These are phyloP conservation scores for Acacia confusa DNA, from an alignment of 306 rosid genomes.

Conservation along the genomic window DNA sequence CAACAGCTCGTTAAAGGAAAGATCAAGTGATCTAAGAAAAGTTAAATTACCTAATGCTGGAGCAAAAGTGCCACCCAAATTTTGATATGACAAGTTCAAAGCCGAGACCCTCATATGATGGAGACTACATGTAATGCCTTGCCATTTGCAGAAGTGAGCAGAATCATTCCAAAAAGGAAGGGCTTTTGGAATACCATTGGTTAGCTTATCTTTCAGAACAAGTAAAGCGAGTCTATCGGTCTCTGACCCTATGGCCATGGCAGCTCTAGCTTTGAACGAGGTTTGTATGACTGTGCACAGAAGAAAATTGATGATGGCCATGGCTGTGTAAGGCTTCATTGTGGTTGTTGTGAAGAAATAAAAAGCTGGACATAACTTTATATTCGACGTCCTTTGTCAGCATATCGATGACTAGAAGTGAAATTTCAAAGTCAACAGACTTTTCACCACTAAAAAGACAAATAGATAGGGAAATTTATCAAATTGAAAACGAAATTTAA, in stretches of 20 bases:
- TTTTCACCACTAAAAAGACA: too few relatives aligned
- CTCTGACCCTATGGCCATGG: background rate
- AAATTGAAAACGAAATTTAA: too few relatives aligned
- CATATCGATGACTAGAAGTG: background rate
- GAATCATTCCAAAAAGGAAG: conserved; percentile 37
- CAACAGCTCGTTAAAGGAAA: background rate
- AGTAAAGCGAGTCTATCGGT: conserved; percentile 12
- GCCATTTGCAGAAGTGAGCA: conserved; percentile 29
- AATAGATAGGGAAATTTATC: too few relatives aligned
- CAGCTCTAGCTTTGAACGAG: background rate
- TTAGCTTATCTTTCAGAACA: conserved; percentile 13
- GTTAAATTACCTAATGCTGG: conserved; percentile 26
- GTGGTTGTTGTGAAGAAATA: background rate
- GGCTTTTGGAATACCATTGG: conserved; percentile 13
- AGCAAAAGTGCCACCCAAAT: conserved; percentile 26
- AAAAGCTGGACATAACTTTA: background rate
- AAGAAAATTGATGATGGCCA: background rate
- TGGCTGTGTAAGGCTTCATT: background rate
- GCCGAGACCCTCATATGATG: conserved; percentile 31
- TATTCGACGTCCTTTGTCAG: background rate
- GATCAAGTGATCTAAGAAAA: background rate
- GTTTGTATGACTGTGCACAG: background rate
- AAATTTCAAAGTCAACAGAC: background rate
- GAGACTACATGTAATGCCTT: conserved; percentile 24
- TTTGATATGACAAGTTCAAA: conserved; percentile 11